Evolutionary conservation across 2,329 filamentous ascomycete genomes (phyloP).

Genomic region (Arthroderma sp.): DNA sequence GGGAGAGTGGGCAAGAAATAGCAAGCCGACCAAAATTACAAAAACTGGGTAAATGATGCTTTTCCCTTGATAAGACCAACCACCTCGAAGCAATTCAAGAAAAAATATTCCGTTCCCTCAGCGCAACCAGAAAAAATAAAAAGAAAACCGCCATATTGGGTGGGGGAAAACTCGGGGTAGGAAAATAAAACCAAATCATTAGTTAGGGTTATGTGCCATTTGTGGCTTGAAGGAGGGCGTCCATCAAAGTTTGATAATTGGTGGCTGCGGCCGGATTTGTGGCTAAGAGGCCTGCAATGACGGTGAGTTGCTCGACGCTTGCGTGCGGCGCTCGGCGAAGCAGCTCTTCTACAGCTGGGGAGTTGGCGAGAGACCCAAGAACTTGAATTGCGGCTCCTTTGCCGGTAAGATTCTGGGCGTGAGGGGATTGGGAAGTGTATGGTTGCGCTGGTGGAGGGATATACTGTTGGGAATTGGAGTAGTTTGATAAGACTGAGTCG

Average conservation of each 20-base stretch:
- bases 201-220: conserved; percentile 18
- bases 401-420: conserved; percentile 28
- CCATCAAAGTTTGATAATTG: conserved; percentile 37
- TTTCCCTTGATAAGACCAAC: too few species aligned
- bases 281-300: conserved; percentile 56
- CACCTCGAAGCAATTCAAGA: too few species aligned
- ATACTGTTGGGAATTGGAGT: not conserved
- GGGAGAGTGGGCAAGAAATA: too few species aligned
- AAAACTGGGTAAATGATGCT: too few species aligned
- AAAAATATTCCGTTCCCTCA: too few species aligned
- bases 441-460: conserved; percentile 16
- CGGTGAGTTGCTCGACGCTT: conserved; percentile 57
- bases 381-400: conserved; percentile 48
- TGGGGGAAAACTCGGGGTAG: not conserved
- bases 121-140: too few species aligned
- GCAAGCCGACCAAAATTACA: too few species aligned
- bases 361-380: conserved; percentile 48
- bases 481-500: too few species aligned
- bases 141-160: too few species aligned
- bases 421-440: conserved; percentile 16
- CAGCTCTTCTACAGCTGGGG: conserved; percentile 56
- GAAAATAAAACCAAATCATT: not conserved
- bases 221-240: conserved; percentile 26
- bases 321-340: conserved; percentile 56
- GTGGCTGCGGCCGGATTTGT: conserved; percentile 51